Evolutionary conservation across 176 grass and related monocot species (phyloP).

Genomic region (Triticum dicoccoides): DNA sequence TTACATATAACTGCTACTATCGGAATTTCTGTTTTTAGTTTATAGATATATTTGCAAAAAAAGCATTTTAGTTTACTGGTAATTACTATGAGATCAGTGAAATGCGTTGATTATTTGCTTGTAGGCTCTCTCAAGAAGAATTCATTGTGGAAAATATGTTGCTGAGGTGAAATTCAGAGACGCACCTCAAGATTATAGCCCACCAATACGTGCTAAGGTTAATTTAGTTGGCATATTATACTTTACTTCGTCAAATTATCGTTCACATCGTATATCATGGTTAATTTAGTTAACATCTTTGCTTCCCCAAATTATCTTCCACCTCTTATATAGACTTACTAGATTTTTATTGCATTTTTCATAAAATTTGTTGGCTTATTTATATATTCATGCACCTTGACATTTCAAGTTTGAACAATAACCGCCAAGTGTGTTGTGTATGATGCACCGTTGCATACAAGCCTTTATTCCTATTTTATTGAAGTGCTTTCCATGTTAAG

Average conservation of each 20-base stretch:
- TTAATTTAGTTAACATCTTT: slow-evolving; percentile 33
- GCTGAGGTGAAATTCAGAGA: slow-evolving; percentile 92
- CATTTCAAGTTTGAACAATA: not conserved
- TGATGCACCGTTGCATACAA: not conserved
- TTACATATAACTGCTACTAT: not conserved
- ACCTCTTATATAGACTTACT: slow-evolving; percentile 4
- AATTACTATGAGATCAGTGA: not conserved
- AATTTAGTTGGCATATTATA: slow-evolving; percentile 16
- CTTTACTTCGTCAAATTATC: not conserved
- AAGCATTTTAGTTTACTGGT: not conserved
- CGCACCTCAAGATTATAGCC: slow-evolving; percentile 72
- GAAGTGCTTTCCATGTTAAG: not conserved
- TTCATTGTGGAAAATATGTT: slow-evolving; percentile 88
- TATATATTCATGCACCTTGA: not conserved
- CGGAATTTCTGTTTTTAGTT: not conserved
- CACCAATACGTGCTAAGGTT: slow-evolving; percentile 69
- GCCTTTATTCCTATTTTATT: not conserved
- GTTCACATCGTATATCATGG: slow-evolving; percentile 10
- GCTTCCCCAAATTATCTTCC: not conserved
- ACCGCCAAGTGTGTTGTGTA: not conserved
- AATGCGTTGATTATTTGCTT: slow-evolving; percentile 13
- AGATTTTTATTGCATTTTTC: not conserved
- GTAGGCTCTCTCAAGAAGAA: slow-evolving; percentile 88
- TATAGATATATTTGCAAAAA: not conserved
- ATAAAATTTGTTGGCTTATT: not conserved